phyloP scores from a whole-genome alignment of 768 basidiomycete genomes.

The Tricholoma sp. region DNA sequence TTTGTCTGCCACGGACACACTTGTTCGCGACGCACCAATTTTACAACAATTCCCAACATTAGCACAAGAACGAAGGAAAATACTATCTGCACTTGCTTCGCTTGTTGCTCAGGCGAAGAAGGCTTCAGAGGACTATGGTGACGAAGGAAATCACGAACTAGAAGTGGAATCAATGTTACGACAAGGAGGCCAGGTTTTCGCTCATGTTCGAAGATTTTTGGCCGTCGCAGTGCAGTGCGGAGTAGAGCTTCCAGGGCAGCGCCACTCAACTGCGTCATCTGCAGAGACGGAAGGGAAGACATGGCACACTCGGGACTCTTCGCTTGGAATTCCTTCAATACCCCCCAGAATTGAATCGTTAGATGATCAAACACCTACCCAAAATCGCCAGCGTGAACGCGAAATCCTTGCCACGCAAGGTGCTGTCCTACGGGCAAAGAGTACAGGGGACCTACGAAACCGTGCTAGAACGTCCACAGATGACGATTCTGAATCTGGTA shows the following conservation, averaged over 20 bases:
- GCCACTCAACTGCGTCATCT: conserved; percentile 29
- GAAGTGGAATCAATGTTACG: conserved; percentile 78
- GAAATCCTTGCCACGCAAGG: conserved; percentile 24
- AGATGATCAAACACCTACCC: conserved; percentile 31
- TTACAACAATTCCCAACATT: conserved; percentile 63
- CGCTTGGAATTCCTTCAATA: conserved; percentile 23
- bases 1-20: conserved; percentile 75
- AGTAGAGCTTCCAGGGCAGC: conserved; percentile 55
- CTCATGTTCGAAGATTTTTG: conserved; percentile 75
- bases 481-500: conserved; percentile 31
- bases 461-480: conserved; percentile 21
- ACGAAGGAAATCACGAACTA: conserved; percentile 40
- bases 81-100: conserved; percentile 74
- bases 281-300: conserved; percentile 24
- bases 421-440: conserved; percentile 41
- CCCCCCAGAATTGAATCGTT: conserved; percentile 22
- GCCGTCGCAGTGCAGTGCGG: conserved; percentile 72
- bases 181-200: conserved; percentile 75
- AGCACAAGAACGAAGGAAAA: conserved; percentile 72
- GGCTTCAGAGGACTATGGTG: conserved; percentile 47
- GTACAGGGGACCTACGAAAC: conserved; percentile 46
- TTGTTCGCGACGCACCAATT: conserved; percentile 74
- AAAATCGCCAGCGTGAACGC: conserved; percentile 19
- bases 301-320: conserved; percentile 26
- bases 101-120: conserved; percentile 78